Evolutionary conservation across 2,329 filamentous ascomycete genomes (phyloP).

Genomic region (Cryphonectria parasitica): DNA sequence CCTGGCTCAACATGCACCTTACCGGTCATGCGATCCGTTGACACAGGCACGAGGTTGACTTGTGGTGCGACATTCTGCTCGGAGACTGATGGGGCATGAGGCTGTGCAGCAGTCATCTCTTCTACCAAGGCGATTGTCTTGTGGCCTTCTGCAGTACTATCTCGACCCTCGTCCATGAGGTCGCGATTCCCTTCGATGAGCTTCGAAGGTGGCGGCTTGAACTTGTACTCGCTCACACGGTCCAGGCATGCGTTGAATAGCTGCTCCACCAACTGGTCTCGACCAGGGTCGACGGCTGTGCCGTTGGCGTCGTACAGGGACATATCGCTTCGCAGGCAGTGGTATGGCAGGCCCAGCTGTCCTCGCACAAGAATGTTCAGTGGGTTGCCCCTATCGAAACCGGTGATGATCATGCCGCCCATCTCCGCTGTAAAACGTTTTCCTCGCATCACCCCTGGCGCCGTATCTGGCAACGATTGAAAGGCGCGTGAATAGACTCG

Average conservation of each 20-base stretch:
- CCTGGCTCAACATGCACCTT: constrained; percentile 73
- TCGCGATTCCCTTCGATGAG: constrained; percentile 82
- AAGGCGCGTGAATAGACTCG: constrained; percentile 84
- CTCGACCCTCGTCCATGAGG: constrained; percentile 80
- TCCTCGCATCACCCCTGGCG: constrained; percentile 46
- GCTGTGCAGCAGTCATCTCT: constrained; percentile 67
- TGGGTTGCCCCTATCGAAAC: constrained; percentile 94
- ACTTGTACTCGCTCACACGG: constrained; percentile 86
- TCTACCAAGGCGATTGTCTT: constrained; percentile 76
- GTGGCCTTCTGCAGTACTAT: constrained; percentile 70
- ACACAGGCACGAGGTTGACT: constrained; percentile 64
- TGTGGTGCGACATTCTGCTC: constrained; percentile 58
- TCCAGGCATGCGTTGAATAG: constrained; percentile 95
- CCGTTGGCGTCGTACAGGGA: constrained; percentile 89
- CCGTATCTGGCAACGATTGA: constrained; percentile 54
- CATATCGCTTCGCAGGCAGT: constrained; percentile 76
- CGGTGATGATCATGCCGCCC: constrained; percentile 97
- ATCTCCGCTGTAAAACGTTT: constrained; percentile 85
- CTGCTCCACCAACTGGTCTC: constrained; percentile 84
- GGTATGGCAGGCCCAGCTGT: constrained; percentile 85
- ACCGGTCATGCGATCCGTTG: constrained; percentile 71
- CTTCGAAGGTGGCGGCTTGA: constrained; percentile 70
- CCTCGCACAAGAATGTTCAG: constrained; percentile 88
- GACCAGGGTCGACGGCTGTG: constrained; percentile 73
- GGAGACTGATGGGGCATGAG: constrained; percentile 55